These are phyloP conservation scores for Selenicereus undatus DNA, from an alignment of 148 eudicot species.

Conservation along the genomic window DNA sequence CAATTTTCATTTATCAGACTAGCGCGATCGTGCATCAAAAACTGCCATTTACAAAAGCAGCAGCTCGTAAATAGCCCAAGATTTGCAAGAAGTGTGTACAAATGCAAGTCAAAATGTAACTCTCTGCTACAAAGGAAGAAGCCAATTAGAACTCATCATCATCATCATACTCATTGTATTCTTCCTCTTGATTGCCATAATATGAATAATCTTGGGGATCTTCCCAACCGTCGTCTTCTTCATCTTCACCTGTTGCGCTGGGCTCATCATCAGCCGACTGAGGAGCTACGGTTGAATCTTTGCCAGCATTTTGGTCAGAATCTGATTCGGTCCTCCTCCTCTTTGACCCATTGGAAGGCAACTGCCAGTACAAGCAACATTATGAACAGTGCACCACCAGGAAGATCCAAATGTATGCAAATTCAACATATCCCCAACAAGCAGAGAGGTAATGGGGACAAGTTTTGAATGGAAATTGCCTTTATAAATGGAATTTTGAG, in stretches of 20 bases:
- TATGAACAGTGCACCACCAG: background rate
- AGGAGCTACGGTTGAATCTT: background rate
- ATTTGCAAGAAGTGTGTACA: too few species aligned
- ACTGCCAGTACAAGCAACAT: constrained; percentile 13
- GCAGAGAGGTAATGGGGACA: background rate
- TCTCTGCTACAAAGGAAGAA: background rate
- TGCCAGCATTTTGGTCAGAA: constrained; percentile 5
- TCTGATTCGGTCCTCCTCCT: constrained; percentile 12
- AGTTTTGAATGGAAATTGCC: too few species aligned
- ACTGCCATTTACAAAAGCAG: too few species aligned
- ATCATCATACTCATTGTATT: constrained; percentile 14
- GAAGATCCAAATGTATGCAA: background rate
- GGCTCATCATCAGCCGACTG: background rate
- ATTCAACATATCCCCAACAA: background rate
- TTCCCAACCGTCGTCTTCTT: constrained; percentile 22
- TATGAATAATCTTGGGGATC: constrained; percentile 11
- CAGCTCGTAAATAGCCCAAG: too few species aligned
- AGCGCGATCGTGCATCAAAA: too few species aligned
- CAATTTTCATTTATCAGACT: too few species aligned
- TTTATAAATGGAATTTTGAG: too few species aligned
- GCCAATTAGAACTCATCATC: constrained; percentile 12
- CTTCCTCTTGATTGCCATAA: constrained; percentile 27
- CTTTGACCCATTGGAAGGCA: constrained; percentile 20
- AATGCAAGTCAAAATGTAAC: too few species aligned
- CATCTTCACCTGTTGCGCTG: constrained; percentile 5